These are phyloP conservation scores for Solanum pinnatisectum DNA, from an alignment of 257 asterid genomes.

Conservation along the genomic window DNA sequence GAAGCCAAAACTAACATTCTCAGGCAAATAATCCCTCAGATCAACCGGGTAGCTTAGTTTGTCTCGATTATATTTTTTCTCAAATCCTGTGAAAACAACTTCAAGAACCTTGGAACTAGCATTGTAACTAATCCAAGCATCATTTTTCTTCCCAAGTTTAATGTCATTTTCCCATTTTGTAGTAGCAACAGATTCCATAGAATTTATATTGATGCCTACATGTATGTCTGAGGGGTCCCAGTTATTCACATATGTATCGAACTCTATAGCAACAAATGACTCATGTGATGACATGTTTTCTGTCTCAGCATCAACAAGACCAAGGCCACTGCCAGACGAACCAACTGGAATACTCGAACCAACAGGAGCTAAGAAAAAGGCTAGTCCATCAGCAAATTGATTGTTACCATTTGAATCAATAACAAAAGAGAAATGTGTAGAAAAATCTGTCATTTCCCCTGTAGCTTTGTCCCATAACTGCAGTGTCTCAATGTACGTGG, in stretches of 20 bases:
- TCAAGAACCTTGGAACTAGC: neutral
- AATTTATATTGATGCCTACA: conserved; percentile 32
- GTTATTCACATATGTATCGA: conserved; percentile 10
- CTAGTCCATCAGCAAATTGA: conserved; percentile 9
- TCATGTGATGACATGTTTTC: neutral
- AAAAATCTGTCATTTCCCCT: conserved; percentile 12
- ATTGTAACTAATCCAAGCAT: conserved; percentile 21
- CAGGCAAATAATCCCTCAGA: conserved; percentile 24
- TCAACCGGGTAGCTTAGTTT: conserved; percentile 7
- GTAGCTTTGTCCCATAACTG: conserved; percentile 15
- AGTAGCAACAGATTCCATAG: conserved; percentile 6
- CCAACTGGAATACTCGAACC: neutral
- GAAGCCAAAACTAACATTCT: conserved; percentile 28
- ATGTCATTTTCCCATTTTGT: conserved; percentile 8
- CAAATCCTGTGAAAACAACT: conserved; percentile 10
- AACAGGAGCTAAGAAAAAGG: conserved; percentile 22
- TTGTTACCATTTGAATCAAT: neutral
- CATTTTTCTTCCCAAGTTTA: neutral
- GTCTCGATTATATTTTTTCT: neutral
- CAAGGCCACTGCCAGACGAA: conserved; percentile 16
- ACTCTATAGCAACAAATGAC: conserved; percentile 37
- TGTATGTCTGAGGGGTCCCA: conserved; percentile 20
- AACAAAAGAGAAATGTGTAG: conserved; percentile 18
- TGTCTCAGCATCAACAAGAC: neutral
- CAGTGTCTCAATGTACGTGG: conserved; percentile 6